Conservation (phyloP, 768 basidiomycete genomes). For the Mycena vulgaris region DNA sequence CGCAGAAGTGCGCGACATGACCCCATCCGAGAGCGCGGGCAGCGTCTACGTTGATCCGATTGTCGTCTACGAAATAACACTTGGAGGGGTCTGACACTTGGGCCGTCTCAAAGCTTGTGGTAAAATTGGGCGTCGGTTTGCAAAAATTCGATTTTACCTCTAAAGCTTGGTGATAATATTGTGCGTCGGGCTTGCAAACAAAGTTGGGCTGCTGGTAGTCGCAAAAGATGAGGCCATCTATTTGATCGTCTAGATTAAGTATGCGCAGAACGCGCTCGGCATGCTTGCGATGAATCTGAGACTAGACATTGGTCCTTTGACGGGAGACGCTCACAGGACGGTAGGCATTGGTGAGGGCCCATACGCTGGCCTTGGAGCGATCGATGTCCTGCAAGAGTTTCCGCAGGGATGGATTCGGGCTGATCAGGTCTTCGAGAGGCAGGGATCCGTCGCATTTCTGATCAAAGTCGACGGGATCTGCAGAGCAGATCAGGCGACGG, state of each 20-base stretch:
- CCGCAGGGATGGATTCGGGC: constrained; percentile 71
- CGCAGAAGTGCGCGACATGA: constrained; percentile 83
- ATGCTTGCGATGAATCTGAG: constrained; percentile 64
- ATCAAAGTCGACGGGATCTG: constrained; percentile 89
- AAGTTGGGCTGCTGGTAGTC: constrained; percentile 80
- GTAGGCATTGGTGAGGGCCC: constrained; percentile 92
- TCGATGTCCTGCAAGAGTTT: constrained; percentile 87
- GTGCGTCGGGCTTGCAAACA: constrained; percentile 85
- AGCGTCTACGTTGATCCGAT: constrained; percentile 74
- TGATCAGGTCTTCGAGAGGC: constrained; percentile 85
- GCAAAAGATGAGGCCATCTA: constrained; percentile 86
- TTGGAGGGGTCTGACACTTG: constrained; percentile 74
- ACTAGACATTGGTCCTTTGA: background rate
- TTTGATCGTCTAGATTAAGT: constrained; percentile 77
- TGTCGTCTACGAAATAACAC: constrained; percentile 89
- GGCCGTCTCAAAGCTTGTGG: constrained; percentile 78
- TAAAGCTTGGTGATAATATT: constrained; percentile 83
- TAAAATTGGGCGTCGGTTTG: constrained; percentile 89
- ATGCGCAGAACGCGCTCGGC: constrained; percentile 85
- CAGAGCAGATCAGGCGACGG: constrained; percentile 9
- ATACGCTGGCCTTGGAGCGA: constrained; percentile 81
- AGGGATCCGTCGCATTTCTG: constrained; percentile 86
- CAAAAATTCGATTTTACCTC: no score
- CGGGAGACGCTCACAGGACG: constrained; percentile 63
- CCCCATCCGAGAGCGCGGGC: constrained; percentile 80